Evolutionary conservation across 192 early-diverging fungal species (phyloP).

Genomic region (Dissophora globulifera): DNA sequence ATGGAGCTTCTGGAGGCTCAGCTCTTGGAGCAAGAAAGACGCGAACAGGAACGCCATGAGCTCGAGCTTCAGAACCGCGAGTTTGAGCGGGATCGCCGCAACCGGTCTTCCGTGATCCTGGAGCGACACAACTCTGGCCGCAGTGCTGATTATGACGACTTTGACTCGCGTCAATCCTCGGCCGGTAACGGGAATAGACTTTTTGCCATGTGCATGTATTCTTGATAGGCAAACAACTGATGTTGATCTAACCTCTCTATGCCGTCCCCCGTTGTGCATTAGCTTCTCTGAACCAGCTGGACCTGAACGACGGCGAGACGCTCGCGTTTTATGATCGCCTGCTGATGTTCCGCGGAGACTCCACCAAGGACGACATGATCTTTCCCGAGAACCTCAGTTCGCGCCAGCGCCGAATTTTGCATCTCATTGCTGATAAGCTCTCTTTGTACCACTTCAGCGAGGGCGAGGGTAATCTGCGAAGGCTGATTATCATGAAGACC

Average conservation of each 20-base stretch:
- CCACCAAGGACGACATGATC: constrained; percentile 72
- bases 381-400: constrained; percentile 69
- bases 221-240: background rate
- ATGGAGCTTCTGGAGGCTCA: constrained; percentile 47
- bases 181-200: too few species aligned
- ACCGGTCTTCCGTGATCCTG: constrained; percentile 39
- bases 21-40: constrained; percentile 29
- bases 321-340: constrained; percentile 76
- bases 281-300: constrained; percentile 56
- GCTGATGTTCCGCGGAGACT: constrained; percentile 76
- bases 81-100: constrained; percentile 34
- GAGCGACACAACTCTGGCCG: constrained; percentile 44
- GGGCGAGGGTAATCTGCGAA: constrained; percentile 60
- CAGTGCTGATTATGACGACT: constrained; percentile 25
- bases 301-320: constrained; percentile 77
- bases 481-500: constrained; percentile 57
- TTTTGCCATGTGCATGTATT: constrained; percentile 1
- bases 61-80: constrained; percentile 36
- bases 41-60: constrained; percentile 48
- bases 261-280: background rate
- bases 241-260: background rate
- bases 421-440: constrained; percentile 80
- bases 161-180: constrained; percentile 19
- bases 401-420: constrained; percentile 69
- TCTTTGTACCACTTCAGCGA: constrained; percentile 65